phyloP scores from a whole-genome alignment of 208 protist species.

The Angomonas ambiguus region DNA sequence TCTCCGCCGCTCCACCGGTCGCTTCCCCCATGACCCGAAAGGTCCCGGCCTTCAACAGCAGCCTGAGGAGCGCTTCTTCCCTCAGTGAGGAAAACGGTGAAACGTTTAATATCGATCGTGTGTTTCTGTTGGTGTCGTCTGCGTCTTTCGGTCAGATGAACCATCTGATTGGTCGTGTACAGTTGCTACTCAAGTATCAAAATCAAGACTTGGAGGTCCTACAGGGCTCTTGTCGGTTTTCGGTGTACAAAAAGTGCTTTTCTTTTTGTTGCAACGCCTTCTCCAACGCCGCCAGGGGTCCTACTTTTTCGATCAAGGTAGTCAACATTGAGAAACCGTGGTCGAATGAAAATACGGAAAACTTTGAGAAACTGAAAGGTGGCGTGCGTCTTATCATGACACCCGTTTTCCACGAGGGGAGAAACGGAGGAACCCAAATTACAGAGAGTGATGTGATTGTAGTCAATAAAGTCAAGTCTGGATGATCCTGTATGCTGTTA shows the following conservation, averaged over 20 bases:
- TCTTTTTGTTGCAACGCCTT: slow-evolving; percentile 53
- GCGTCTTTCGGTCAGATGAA: slow-evolving; percentile 59
- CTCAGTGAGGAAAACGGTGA: slow-evolving; percentile 17
- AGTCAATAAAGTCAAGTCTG: slow-evolving; percentile 29
- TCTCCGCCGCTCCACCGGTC: slow-evolving; percentile 12
- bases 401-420: slow-evolving; percentile 47
- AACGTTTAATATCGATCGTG: slow-evolving; percentile 29
- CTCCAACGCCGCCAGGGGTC: slow-evolving; percentile 32
- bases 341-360: slow-evolving; percentile 36
- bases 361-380: slow-evolving; percentile 49
- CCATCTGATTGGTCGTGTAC: slow-evolving; percentile 55
- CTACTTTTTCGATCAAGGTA: slow-evolving; percentile 59
- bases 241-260: slow-evolving; percentile 44
- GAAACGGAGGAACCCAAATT: slow-evolving; percentile 40
- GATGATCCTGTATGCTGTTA: background rate
- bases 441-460: slow-evolving; percentile 56
- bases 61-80: slow-evolving; percentile 8
- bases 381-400: slow-evolving; percentile 62
- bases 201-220: slow-evolving; percentile 59
- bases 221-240: slow-evolving; percentile 66
- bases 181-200: slow-evolving; percentile 59
- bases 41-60: slow-evolving; percentile 10
- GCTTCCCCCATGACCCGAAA: background rate
- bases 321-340: slow-evolving; percentile 44
- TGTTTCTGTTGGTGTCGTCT: slow-evolving; percentile 43